A percentile compares a stretch with the other conserved stretches of the same genome.
Evolutionary conservation across 1,284 basidiomycete species (phyloP).

Genomic region (Cutaneotrichosporon curvatum): DNA sequence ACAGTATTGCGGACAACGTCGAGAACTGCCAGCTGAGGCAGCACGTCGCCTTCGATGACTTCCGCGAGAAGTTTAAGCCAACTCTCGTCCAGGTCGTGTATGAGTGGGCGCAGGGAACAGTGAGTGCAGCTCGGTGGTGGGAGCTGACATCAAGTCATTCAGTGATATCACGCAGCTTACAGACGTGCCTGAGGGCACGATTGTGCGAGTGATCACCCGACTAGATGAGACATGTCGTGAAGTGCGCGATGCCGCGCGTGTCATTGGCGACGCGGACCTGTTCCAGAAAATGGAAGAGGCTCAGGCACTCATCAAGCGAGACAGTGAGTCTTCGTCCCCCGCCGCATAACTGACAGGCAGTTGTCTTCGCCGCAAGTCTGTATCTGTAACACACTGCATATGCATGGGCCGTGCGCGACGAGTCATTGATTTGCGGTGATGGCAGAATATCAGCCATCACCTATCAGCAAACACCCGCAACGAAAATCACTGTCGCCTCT

Average conservation of each 20-base stretch:
- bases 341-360: conserved; percentile 43
- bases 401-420: too few species aligned
- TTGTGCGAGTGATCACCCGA: conserved; percentile 91
- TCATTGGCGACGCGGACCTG: conserved; percentile 90
- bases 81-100: conserved; percentile 94
- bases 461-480: too few species aligned
- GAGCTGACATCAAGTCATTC: conserved; percentile 62
- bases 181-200: conserved; percentile 93
- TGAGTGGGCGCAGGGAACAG: conserved; percentile 98
- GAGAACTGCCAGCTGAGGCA: conserved; percentile 68
- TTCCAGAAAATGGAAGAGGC: conserved; percentile 98
- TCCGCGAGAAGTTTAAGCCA: conserved; percentile 67
- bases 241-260: conserved; percentile 91
- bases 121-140: conserved; percentile 44
- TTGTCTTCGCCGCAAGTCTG: conserved; percentile 77
- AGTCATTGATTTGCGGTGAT: too few species aligned
- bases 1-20: conserved; percentile 75
- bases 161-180: conserved; percentile 87
- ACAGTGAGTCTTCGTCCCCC: conserved; percentile 58
- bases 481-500: too few species aligned
- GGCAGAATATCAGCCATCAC: too few species aligned
- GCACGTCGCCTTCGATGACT: conserved; percentile 71
- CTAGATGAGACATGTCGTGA: conserved; percentile 96
- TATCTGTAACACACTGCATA: conserved; percentile 55
- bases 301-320: conserved; percentile 85